phyloP scores from a whole-genome alignment of 306 rosid genomes.

The Alnus rubra region DNA sequence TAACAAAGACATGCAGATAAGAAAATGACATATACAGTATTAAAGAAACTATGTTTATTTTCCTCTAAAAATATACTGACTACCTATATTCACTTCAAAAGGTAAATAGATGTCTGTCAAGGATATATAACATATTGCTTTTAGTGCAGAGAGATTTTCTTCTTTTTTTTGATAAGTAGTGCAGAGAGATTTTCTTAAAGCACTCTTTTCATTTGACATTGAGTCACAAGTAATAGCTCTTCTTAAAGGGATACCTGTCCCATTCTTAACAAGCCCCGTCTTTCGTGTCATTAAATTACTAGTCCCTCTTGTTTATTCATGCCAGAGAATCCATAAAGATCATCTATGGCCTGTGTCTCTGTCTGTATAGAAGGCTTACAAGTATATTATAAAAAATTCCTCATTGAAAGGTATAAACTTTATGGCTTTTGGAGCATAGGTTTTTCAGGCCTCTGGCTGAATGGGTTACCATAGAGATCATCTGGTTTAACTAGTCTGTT shows the following conservation, averaged over 20 bases:
- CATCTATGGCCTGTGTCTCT: neutral
- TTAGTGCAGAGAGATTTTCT: neutral
- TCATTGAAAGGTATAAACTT: neutral
- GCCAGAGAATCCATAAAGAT: neutral
- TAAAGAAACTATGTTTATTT: neutral
- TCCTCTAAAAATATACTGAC: neutral
- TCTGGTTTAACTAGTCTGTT: neutral
- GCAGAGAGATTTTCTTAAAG: neutral
- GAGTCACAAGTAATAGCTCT: neutral
- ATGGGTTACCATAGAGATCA: neutral
- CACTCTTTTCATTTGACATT: neutral
- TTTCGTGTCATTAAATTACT: neutral
- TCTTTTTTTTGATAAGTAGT: neutral
- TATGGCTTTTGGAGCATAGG: neutral
- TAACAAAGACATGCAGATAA: slow-evolving; percentile 15
- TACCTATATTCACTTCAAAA: neutral
- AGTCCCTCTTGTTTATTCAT: neutral
- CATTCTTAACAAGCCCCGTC: neutral
- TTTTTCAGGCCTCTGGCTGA: neutral
- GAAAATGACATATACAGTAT: slow-evolving; percentile 1
- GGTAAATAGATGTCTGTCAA: neutral
- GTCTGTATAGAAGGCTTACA: neutral
- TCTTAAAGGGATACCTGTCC: neutral
- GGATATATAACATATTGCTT: neutral
- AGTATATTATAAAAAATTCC: neutral